These are phyloP conservation scores for Lepidopterella palustris DNA, from an alignment of 495 filamentous ascomycete species.

Conservation along the genomic window DNA sequence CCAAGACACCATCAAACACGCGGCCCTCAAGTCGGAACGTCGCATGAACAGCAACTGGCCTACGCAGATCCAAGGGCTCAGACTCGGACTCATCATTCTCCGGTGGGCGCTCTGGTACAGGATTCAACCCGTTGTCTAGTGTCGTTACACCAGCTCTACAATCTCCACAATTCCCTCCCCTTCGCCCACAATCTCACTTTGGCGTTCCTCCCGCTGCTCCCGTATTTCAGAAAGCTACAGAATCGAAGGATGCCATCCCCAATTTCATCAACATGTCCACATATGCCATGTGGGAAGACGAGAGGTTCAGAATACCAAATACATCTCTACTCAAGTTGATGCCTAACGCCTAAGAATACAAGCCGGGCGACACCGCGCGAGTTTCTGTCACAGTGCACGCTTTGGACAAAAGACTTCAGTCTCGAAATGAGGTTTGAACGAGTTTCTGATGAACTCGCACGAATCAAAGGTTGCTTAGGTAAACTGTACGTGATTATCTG, in stretches of 20 bases:
- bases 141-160: constrained; percentile 14
- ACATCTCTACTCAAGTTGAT: constrained; percentile 52
- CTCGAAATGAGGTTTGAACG: constrained; percentile 46
- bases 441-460: constrained; percentile 61
- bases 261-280: constrained; percentile 62
- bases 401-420: constrained; percentile 59
- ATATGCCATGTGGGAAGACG: constrained; percentile 66
- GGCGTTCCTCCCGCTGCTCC: constrained; percentile 48
- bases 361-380: constrained; percentile 46
- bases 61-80: too few relatives aligned
- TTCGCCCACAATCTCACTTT: constrained; percentile 49
- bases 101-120: constrained; percentile 12
- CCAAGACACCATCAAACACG: too few relatives aligned
- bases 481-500: constrained; percentile 49
- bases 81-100: too few relatives aligned
- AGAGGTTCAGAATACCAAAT: constrained; percentile 59
- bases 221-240: constrained; percentile 55
- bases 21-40: too few relatives aligned
- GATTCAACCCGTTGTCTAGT: constrained; percentile 10
- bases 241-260: constrained; percentile 65
- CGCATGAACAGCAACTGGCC: too few relatives aligned
- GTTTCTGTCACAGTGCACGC: constrained; percentile 46
- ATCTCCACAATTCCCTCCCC: constrained; percentile 45
- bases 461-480: too few relatives aligned
- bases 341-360: constrained; percentile 37